Evolutionary conservation across 176 grass and related monocot genomes (phyloP).

Genomic region (Urochloa ruziziensis): DNA sequence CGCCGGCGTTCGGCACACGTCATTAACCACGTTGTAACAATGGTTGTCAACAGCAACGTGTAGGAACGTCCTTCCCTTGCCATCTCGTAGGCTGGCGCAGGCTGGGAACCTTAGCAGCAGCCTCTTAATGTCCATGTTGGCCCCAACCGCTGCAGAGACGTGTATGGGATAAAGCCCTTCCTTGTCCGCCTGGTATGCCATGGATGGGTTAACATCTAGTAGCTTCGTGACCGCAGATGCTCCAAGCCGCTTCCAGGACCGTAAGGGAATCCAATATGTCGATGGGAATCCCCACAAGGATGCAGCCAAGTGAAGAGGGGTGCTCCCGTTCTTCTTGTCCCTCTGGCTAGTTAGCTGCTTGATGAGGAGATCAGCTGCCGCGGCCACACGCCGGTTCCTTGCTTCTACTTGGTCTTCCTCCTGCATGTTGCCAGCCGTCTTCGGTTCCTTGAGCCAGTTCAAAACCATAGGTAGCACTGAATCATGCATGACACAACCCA

Average conservation of each 20-base stretch:
- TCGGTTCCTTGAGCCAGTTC: neutral
- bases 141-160: neutral
- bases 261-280: rapidly evolving
- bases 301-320: constrained; percentile 7
- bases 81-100: neutral
- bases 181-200: neutral
- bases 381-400: no score
- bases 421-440: neutral
- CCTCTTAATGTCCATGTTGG: rapidly evolving
- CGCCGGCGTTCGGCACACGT: neutral
- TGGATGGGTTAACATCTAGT: neutral
- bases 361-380: neutral
- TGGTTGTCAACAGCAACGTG: no score
- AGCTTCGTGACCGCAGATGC: neutral
- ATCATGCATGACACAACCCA: no score
- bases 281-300: neutral
- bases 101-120: neutral
- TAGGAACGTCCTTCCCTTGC: neutral
- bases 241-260: neutral
- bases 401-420: no score
- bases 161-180: neutral
- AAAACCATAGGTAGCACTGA: neutral
- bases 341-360: neutral
- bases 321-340: neutral
- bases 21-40: no score